Evolutionary conservation across 1,284 basidiomycete genomes (phyloP).

Genomic region (Vanrija pseudolonga): DNA sequence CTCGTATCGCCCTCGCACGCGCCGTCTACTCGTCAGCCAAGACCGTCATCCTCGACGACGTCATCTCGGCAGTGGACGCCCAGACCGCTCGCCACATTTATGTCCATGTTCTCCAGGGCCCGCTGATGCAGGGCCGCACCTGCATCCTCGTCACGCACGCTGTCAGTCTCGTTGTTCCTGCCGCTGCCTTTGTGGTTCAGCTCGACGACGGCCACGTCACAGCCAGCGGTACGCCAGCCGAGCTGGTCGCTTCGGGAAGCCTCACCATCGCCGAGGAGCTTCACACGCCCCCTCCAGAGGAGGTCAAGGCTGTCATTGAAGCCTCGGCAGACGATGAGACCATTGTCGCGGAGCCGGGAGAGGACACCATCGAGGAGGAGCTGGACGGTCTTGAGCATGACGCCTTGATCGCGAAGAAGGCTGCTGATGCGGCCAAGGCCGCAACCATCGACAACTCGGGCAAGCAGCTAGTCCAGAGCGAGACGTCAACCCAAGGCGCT

Average conservation of each 20-base stretch:
- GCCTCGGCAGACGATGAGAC: slow-evolving; percentile 11
- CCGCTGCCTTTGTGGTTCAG: slow-evolving; percentile 47
- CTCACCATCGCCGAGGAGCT: slow-evolving; percentile 23
- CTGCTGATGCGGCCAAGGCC: slow-evolving; percentile 29
- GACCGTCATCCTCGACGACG: slow-evolving; percentile 47
- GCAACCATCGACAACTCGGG: slow-evolving; percentile 24
- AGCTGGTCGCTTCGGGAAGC: slow-evolving; percentile 24
- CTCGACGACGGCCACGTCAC: slow-evolving; percentile 40
- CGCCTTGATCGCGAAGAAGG: slow-evolving; percentile 51
- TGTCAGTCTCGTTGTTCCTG: slow-evolving; percentile 53
- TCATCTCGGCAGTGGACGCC: slow-evolving; percentile 52
- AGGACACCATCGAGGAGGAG: slow-evolving; percentile 33
- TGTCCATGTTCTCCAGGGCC: slow-evolving; percentile 40
- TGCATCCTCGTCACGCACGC: slow-evolving; percentile 56
- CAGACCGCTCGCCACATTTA: slow-evolving; percentile 47
- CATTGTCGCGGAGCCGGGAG: too few species aligned
- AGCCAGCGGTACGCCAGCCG: slow-evolving; percentile 38
- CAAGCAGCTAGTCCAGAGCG: slow-evolving; percentile 45
- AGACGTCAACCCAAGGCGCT: slow-evolving; percentile 34
- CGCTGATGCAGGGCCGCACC: slow-evolving; percentile 47
- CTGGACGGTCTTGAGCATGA: slow-evolving; percentile 64
- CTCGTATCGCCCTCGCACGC: slow-evolving; percentile 46
- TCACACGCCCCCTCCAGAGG: not conserved
- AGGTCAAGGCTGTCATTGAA: not conserved
- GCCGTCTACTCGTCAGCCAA: slow-evolving; percentile 46